Evolutionary conservation across 495 filamentous ascomycete species (phyloP), one percentile per base, ranked within the genome.

Genomic region (Neurospora sp.): DNA sequence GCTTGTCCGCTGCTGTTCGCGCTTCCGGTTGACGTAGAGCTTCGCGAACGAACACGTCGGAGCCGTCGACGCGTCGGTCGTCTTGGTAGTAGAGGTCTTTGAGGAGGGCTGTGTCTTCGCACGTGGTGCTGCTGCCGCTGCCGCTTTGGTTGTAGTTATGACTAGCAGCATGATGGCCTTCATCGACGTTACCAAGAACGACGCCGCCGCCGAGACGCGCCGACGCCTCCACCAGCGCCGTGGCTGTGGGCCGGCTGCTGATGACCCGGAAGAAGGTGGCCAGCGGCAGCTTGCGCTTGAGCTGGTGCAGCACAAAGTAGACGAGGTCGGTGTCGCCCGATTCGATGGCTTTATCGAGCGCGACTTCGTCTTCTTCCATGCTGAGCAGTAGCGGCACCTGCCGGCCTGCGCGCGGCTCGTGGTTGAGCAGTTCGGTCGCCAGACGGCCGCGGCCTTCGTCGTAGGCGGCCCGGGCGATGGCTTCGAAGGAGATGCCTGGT

Each of bases 21-120:
- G 87, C 81, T 48, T 91, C 89, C 1, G 87, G 84, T 77, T 93
- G 89, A 7, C 85, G 81, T 7, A 97, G 82, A 0, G 93, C 93
- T 83, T 99, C 95, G 16, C 88, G 86, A 59, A 98, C 79, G 62
- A 98, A 91, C 8, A 98, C 89, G 73, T 94, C 91, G 1, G 96
- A 90, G 20, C 96, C 94, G 74, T 99, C 96, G 31, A 93, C 83
- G 0, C 94, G 91, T 8, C 94, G 92, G 81, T 99, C 96, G 77
- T 98, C 96, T 83, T 98, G 96, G 78, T 99, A 98, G 83, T 95
- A 99, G 35, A 99, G 86, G 80, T 98, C 96, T 78, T 98, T 98
- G 12, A 98, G 88, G 11, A 99, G 80, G 23, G 96, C 92, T 4
- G 86, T 87, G 77, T 98, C 96, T 70, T 93, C 90, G 31, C 54